Conservation (phyloP, 208 protist species). For the Leptomonas seymouri region DNA sequence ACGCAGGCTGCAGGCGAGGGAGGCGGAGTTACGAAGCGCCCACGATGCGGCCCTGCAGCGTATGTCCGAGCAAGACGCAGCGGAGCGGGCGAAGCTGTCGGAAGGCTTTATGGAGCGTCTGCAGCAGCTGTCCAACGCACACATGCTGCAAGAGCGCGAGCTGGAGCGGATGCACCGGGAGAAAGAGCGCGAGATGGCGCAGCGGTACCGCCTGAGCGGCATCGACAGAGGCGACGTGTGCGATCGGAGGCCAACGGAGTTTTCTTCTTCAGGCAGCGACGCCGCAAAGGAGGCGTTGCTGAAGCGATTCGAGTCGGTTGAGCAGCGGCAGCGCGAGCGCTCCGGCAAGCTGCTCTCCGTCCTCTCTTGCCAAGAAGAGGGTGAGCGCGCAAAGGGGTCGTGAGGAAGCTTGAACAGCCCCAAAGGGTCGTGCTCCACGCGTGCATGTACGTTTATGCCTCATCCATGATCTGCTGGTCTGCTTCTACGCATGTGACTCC, state of each 20-base stretch:
- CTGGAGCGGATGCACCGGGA: constrained; percentile 73
- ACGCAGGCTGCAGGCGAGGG: constrained; percentile 37
- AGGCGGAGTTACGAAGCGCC: constrained; percentile 50
- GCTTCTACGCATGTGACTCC: too few relatives aligned
- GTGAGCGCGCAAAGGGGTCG: not conserved
- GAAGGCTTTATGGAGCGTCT: constrained; percentile 55
- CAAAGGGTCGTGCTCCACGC: too few relatives aligned
- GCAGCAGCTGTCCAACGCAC: constrained; percentile 62
- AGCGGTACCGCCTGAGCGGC: constrained; percentile 27
- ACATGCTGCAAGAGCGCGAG: constrained; percentile 59
- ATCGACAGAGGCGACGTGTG: constrained; percentile 21
- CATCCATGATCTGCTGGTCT: too few relatives aligned
- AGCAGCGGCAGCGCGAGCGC: constrained; percentile 55
- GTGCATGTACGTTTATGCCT: too few relatives aligned
- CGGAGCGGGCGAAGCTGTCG: constrained; percentile 49
- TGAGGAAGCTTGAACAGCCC: not conserved
- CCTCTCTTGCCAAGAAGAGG: constrained; percentile 15
- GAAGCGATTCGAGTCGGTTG: constrained; percentile 32
- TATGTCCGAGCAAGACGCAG: constrained; percentile 37
- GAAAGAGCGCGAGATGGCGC: constrained; percentile 56
- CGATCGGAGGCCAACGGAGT: constrained; percentile 18
- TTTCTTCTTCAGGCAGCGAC: not conserved
- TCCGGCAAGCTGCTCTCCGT: constrained; percentile 51
- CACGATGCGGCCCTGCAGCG: constrained; percentile 57
- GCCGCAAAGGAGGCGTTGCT: constrained; percentile 29